A percentile compares a stretch with the other conserved stretches of the same genome.
Conservation (phyloP, 331 rosid genomes). For the Rosa hybrid region DNA sequence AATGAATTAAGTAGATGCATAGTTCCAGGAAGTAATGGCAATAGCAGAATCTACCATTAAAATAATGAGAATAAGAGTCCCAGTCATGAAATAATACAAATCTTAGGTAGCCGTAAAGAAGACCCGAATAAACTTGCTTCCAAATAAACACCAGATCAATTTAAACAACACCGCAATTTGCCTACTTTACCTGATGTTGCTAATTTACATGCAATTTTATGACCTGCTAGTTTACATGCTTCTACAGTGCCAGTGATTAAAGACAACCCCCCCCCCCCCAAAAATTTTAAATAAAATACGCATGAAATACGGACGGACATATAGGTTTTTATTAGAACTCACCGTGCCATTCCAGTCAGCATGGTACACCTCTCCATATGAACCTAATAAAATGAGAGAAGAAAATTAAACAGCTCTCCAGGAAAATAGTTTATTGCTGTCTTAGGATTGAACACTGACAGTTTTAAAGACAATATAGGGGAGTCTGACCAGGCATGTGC, state of each 20-base stretch:
- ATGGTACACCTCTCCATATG: slow-evolving; percentile 96
- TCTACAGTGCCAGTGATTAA: background rate
- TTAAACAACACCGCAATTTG: background rate
- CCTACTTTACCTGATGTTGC: background rate
- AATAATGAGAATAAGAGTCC: background rate
- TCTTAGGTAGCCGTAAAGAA: background rate
- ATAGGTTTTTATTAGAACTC: slow-evolving; percentile 38
- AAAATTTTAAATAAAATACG: too few species aligned
- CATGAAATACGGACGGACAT: background rate
- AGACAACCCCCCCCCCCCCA: background rate
- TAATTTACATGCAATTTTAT: background rate
- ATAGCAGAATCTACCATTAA: background rate
- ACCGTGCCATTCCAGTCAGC: slow-evolving; percentile 99
- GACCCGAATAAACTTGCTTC: slow-evolving; percentile 8
- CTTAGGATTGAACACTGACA: background rate
- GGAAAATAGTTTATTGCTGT: background rate
- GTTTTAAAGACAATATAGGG: background rate
- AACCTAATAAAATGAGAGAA: slow-evolving; percentile 57
- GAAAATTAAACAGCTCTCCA: slow-evolving; percentile 12
- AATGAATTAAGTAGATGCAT: background rate
- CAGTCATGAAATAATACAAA: background rate
- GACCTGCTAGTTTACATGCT: background rate
- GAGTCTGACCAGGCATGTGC: slow-evolving; percentile 27
- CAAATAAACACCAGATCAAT: background rate
- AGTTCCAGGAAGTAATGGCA: background rate